Base-by-base conservation (phyloP, 805 yeast species). In the Cyberlindnera sargentensis region DNA sequence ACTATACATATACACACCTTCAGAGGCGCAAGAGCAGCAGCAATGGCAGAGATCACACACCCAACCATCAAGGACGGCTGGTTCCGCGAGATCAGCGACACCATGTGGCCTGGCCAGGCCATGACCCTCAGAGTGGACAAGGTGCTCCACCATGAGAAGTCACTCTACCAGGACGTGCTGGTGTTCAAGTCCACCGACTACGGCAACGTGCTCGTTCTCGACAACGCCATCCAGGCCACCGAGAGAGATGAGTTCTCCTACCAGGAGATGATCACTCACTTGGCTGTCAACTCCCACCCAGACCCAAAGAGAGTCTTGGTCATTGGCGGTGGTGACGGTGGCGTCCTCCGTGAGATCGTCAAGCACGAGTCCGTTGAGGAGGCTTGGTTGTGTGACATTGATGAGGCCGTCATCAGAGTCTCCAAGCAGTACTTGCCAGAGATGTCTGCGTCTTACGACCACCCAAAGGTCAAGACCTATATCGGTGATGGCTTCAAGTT, bases 101-200 rank as follows among this genome's bases (percentile, higher is more conserved):
- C 95, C 62, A 84, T 88, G 87, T 91, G 96, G 95, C 98, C 99
- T 29, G 99, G 99, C 52, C 96, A 90, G 75, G 98, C 97, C 55
- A 82, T 93, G 93, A 78, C 89, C 41, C 73, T 91, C 55, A 77
- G 81, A 51, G 98, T 91, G 46, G 88, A 91, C 54, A 80, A 89
- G 66, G 77, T 91, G 42, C 74, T 91, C 52, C 89, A 85, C 68
- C 84, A 77, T 49, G 95, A 84, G 64, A 76, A 82, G 66, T 86
- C 96, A 47, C 76, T 82, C 66, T 91, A 84, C 67, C 99, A 91
- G 72, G 98, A 91, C 61, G 90, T 91, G 20, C 72, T 91, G 46
- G 93, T 93, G 42, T 93, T 91, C 72, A 86, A 90, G 69, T 84
- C 95, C 41, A 81, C 95, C 45, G 83, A 84, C 62, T 91, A 90